Conservation (phyloP, 139 green algal species). For the Desmodesmus armatus region DNA sequence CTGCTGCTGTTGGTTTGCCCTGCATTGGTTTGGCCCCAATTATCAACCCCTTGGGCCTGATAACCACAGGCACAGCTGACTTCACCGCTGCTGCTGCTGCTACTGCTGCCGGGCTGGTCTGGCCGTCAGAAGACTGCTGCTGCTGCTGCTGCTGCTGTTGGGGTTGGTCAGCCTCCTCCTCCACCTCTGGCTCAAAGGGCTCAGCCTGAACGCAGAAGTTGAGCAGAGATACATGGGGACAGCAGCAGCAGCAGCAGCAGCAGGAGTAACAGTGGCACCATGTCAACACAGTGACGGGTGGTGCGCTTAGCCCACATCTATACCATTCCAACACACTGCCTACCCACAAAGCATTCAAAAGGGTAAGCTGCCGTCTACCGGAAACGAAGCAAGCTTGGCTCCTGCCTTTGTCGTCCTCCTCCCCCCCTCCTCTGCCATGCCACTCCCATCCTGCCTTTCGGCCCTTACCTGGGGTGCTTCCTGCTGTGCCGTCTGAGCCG, state of each 20-base stretch:
- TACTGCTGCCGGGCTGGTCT: neutral
- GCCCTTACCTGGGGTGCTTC: constrained; percentile 30
- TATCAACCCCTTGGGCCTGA: constrained; percentile 24
- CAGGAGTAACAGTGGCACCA: too few relatives aligned
- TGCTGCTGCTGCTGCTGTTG: constrained; percentile 17
- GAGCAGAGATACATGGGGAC: too few relatives aligned
- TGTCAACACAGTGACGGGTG: too few relatives aligned
- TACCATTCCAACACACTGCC: neutral
- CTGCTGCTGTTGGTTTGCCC: neutral
- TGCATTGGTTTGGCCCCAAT: neutral
- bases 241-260: too few relatives aligned
- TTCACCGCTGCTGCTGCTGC: neutral
- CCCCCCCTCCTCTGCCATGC: too few relatives aligned
- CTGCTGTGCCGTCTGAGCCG: neutral
- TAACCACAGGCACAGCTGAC: neutral
- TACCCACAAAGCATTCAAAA: neutral
- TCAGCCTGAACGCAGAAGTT: too few relatives aligned
- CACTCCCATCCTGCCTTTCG: too few relatives aligned
- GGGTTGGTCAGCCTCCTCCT: neutral
- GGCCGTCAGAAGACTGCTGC: neutral
- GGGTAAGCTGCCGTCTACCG: too few relatives aligned
- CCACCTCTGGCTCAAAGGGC: constrained; percentile 9
- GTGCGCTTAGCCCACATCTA: too few relatives aligned
- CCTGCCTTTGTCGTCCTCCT: too few relatives aligned
- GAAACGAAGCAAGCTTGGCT: too few relatives aligned